A percentile compares a stretch with the other conserved stretches of the same genome.
Conservation (phyloP, 176 grass and related monocot genomes). For the Musa beccarii region DNA sequence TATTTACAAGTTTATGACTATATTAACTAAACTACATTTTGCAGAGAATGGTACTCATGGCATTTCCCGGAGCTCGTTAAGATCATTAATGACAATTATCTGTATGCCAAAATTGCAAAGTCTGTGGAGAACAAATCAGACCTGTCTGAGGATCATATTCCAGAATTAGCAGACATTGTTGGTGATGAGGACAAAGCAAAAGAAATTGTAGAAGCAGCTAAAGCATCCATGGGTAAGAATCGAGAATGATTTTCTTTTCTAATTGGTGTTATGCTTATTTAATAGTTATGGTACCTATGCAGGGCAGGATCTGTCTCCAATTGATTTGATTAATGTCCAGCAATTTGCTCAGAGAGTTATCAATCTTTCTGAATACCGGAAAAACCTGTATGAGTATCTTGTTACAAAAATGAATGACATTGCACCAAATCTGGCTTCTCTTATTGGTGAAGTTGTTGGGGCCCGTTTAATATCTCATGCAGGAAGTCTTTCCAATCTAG, state of each 20-base stretch:
- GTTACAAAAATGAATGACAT: constrained; percentile 97
- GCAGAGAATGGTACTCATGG: constrained; percentile 80
- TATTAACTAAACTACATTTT: not conserved
- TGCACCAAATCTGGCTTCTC: constrained; percentile 75
- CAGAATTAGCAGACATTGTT: constrained; percentile 49
- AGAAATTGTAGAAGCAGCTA: constrained; percentile 87
- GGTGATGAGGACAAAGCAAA: constrained; percentile 90
- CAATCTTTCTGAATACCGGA: constrained; percentile 81
- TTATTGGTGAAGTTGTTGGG: constrained; percentile 89
- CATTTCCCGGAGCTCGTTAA: constrained; percentile 81
- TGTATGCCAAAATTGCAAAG: constrained; percentile 72
- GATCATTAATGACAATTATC: constrained; percentile 83
- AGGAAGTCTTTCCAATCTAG: constrained; percentile 97
- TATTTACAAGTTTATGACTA: not conserved
- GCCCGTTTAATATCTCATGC: constrained; percentile 92
- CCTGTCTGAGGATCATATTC: constrained; percentile 52
- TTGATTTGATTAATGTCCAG: constrained; percentile 88
- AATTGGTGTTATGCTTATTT: not conserved
- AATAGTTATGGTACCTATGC: constrained; percentile 21
- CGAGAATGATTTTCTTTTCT: not conserved
- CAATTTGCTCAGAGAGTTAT: constrained; percentile 87
- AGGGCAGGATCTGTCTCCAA: constrained; percentile 83
- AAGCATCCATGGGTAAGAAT: constrained; percentile 79
- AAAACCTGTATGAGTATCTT: constrained; percentile 94
- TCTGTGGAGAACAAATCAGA: constrained; percentile 62